Conservation (phyloP, 75 land plant genomes). For the Sequoiadendron giganteum region DNA sequence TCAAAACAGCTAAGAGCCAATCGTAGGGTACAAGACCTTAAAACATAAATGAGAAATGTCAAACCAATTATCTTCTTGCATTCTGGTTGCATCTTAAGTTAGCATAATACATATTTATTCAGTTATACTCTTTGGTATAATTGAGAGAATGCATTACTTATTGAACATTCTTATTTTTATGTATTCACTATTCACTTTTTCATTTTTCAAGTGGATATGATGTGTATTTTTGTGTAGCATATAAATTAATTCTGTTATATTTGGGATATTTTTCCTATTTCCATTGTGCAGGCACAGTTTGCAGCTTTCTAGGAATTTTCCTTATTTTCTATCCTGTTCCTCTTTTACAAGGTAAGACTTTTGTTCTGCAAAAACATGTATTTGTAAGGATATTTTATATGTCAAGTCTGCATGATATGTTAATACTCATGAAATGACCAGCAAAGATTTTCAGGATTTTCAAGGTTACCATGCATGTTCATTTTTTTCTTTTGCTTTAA, state of each 20-base stretch:
- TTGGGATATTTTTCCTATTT: neutral
- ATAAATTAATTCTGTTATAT: neutral
- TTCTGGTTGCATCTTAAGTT: neutral
- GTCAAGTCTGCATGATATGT: neutral
- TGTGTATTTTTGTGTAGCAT: neutral
- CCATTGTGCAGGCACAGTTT: slow-evolving; percentile 35
- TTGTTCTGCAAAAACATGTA: neutral
- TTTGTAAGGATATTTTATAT: neutral
- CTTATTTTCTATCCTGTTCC: slow-evolving; percentile 28
- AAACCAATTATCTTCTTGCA: neutral
- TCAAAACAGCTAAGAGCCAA: neutral
- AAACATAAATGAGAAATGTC: neutral
- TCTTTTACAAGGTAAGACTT: slow-evolving; percentile 28
- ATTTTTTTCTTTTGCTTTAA: neutral
- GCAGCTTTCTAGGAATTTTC: slow-evolving; percentile 51
- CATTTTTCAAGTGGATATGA: neutral
- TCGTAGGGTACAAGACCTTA: neutral
- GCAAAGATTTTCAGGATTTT: neutral
- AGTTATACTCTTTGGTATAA: neutral
- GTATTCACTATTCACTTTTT: neutral
- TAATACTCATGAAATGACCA: neutral
- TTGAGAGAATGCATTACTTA: neutral
- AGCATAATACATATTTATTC: neutral
- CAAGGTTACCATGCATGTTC: neutral
- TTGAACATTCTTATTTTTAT: neutral